Percentiles rank a stretch among this genome's conserved stretches.
Evolutionary conservation across 768 basidiomycete genomes (phyloP).

Genomic region (Filobasidium floriforme): DNA sequence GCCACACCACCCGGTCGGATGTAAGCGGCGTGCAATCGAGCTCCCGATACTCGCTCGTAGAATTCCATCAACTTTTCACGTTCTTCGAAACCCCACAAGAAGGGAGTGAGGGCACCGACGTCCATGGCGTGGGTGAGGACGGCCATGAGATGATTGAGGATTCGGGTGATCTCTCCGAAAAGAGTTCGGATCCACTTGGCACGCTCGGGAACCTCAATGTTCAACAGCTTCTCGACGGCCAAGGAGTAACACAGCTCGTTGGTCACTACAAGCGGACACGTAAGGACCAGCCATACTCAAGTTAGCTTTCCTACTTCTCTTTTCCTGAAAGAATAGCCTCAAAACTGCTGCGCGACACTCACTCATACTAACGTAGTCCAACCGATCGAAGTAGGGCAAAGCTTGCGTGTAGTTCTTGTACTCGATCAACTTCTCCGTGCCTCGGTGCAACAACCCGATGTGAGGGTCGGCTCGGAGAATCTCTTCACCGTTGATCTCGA

Average conservation of each 20-base stretch:
- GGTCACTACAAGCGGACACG: constrained; percentile 63
- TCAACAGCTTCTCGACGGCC: constrained; percentile 95
- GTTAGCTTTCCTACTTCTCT: not conserved
- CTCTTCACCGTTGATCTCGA: constrained; percentile 89
- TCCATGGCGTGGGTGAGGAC: constrained; percentile 63
- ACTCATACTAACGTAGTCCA: constrained; percentile 99
- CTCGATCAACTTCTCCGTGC: constrained; percentile 97
- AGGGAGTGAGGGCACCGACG: constrained; percentile 94
- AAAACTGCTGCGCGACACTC: constrained; percentile 39
- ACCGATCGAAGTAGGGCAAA: constrained; percentile 93
- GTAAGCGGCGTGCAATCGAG: constrained; percentile 94
- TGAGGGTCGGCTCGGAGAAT: constrained; percentile 52
- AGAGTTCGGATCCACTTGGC: constrained; percentile 97
- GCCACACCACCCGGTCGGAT: constrained; percentile 96
- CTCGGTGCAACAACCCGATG: constrained; percentile 90
- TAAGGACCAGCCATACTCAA: not conserved
- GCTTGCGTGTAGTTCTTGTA: constrained; percentile 98
- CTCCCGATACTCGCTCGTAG: constrained; percentile 97
- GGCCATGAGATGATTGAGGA: constrained; percentile 97
- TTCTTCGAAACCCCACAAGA: constrained; percentile 99
- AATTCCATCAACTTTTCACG: constrained; percentile 99
- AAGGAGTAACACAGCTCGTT: constrained; percentile 96
- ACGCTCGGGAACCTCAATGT: constrained; percentile 90
- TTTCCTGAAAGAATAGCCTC: not conserved
- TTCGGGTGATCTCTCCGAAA: constrained; percentile 92